phyloP scores from a whole-genome alignment of 148 eudicot species.

The Cornus kousa region DNA sequence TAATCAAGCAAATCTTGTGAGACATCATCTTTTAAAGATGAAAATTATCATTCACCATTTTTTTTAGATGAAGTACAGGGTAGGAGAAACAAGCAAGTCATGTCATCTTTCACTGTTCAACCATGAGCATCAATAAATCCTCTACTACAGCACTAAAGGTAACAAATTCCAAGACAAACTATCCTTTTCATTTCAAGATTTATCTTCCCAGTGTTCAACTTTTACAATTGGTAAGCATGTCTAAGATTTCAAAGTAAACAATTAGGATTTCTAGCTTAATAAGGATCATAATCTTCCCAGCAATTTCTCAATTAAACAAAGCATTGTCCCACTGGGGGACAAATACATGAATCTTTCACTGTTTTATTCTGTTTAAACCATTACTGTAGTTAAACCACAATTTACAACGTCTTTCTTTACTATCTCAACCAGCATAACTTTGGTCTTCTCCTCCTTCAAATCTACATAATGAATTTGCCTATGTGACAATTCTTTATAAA shows the following conservation, averaged over 20 bases:
- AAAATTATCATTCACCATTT: background rate
- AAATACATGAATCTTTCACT: background rate
- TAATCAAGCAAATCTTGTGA: too few species aligned
- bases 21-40: background rate
- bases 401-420: too few species aligned
- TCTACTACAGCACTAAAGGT: background rate
- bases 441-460: background rate
- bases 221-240: too few species aligned
- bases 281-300: too few species aligned
- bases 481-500: background rate
- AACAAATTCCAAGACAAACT: background rate
- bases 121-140: background rate
- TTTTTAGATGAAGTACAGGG: background rate
- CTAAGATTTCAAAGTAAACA: background rate
- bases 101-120: background rate
- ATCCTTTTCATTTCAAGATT: background rate
- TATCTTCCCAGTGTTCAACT: background rate
- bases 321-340: background rate
- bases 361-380: background rate
- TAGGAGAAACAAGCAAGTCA: background rate
- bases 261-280: background rate
- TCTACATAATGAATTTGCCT: conserved; percentile 1
- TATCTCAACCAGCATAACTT: too few species aligned
- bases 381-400: background rate
- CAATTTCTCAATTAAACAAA: background rate